Percentiles rank a stretch among this genome's conserved stretches.
Evolutionary conservation across 768 basidiomycete genomes (phyloP).

Genomic region (Leccinum olivaceopallidum): DNA sequence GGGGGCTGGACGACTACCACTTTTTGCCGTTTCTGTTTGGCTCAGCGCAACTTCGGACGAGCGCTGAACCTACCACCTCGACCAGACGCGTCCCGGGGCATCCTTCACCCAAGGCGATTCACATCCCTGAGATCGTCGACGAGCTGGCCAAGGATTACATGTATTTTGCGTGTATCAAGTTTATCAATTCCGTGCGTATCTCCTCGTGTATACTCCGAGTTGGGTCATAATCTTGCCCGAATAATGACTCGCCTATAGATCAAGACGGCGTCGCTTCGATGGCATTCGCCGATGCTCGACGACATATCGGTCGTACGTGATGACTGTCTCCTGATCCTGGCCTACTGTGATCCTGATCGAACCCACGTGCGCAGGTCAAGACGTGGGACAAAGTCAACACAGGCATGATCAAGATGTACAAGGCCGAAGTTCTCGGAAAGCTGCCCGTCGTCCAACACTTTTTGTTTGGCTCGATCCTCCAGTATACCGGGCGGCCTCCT

Average conservation of each 20-base stretch:
- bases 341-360: neutral
- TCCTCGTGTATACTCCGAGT: neutral
- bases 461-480: constrained; percentile 81
- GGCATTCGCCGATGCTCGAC: constrained; percentile 99
- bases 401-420: constrained; percentile 99
- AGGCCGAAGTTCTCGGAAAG: constrained; percentile 91
- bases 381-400: constrained; percentile 96
- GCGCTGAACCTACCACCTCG: constrained; percentile 1
- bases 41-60: constrained; percentile 61
- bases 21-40: constrained; percentile 92
- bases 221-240: no score
- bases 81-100: constrained; percentile 49
- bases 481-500: constrained; percentile 61
- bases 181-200: constrained; percentile 84
- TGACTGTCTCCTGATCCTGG: neutral
- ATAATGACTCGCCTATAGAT: constrained; percentile 49
- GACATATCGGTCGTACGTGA: constrained; percentile 81
- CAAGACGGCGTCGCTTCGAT: constrained; percentile 91
- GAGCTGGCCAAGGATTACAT: constrained; percentile 93
- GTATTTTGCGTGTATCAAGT: constrained; percentile 94
- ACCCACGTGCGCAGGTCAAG: constrained; percentile 52
- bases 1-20: constrained; percentile 97
- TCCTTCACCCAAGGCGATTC: constrained; percentile 89
- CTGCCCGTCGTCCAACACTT: constrained; percentile 97
- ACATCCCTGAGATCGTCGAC: constrained; percentile 87